phyloP scores from a whole-genome alignment of 768 basidiomycete genomes.

The Termitomyces bulborhizus region DNA sequence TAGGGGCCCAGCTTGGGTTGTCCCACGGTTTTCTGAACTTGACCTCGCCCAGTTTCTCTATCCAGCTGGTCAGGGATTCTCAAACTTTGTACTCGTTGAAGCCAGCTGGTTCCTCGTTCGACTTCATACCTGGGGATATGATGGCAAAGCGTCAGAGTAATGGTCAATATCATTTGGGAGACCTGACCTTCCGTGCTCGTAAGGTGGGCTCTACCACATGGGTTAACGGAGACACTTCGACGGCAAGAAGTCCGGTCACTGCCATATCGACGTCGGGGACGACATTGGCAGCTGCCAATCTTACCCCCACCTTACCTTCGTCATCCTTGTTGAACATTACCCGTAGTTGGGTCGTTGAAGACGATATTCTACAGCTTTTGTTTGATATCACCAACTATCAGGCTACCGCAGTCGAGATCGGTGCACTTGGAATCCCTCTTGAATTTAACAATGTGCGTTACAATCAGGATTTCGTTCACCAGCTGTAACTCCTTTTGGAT shows the following conservation, averaged over 20 bases:
- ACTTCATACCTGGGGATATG: slow-evolving; percentile 47
- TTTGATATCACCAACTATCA: slow-evolving; percentile 48
- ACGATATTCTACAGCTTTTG: slow-evolving; percentile 36
- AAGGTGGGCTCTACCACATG: slow-evolving; percentile 38
- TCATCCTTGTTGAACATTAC: slow-evolving; percentile 41
- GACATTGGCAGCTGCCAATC: slow-evolving; percentile 43
- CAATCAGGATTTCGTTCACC: not conserved
- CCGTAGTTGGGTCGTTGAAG: slow-evolving; percentile 42
- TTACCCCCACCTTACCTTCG: slow-evolving; percentile 41
- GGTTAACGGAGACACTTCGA: slow-evolving; percentile 40
- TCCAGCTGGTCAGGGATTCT: slow-evolving; percentile 49
- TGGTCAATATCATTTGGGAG: slow-evolving; percentile 48
- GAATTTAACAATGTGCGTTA: slow-evolving; percentile 49
- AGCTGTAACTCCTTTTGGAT: not conserved
- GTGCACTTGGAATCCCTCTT: slow-evolving; percentile 44
- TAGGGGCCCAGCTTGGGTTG: slow-evolving; percentile 32
- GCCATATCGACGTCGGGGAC: slow-evolving; percentile 31
- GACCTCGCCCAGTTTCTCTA: slow-evolving; percentile 35
- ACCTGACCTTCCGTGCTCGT: slow-evolving; percentile 48
- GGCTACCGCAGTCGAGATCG: slow-evolving; percentile 42
- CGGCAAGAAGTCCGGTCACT: slow-evolving; percentile 32
- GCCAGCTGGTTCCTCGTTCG: slow-evolving; percentile 32
- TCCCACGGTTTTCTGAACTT: slow-evolving; percentile 41
- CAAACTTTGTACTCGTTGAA: slow-evolving; percentile 50
- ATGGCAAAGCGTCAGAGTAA: slow-evolving; percentile 43